Evolutionary conservation across 345 rosid genomes (phyloP).

Genomic region (Gossypium herbaceum): DNA sequence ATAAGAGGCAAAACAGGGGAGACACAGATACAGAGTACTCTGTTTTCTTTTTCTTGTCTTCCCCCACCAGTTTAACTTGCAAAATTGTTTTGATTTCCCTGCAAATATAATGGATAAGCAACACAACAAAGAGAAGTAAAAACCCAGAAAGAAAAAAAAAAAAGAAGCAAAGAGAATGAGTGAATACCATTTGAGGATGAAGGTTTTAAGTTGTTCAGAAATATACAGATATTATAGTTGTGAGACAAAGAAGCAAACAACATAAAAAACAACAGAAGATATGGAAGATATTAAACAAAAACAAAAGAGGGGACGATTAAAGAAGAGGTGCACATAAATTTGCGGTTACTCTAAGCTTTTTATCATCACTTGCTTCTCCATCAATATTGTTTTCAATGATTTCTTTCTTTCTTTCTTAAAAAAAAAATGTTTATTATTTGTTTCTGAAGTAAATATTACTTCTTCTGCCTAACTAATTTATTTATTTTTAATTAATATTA

Average conservation of each 20-base stretch:
- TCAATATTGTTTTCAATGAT: slow-evolving; percentile 7
- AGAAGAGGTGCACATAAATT: slow-evolving; percentile 26
- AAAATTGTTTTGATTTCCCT: neutral
- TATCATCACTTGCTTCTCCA: slow-evolving; percentile 20
- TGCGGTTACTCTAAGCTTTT: slow-evolving; percentile 28
- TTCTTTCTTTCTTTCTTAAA: neutral
- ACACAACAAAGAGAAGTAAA: neutral
- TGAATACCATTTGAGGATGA: slow-evolving; percentile 19
- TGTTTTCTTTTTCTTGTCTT: neutral
- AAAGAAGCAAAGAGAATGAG: neutral
- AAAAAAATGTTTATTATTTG: neutral
- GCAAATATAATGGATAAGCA: neutral
- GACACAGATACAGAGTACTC: neutral
- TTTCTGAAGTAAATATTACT: neutral
- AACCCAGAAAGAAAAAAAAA: neutral
- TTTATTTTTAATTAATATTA: neutral
- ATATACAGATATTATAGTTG: neutral
- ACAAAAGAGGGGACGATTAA: neutral
- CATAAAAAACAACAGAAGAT: slow-evolving; percentile 9
- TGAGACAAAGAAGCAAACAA: slow-evolving; percentile 1
- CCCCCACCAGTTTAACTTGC: neutral
- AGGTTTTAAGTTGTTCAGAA: slow-evolving; percentile 1
- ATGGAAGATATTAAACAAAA: neutral
- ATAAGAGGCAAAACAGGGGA: slow-evolving; percentile 2
- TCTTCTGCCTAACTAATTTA: neutral